These are phyloP conservation scores for Cladophialophora yegresii DNA, from an alignment of 2,329 filamentous ascomycete genomes.

Conservation along the genomic window DNA sequence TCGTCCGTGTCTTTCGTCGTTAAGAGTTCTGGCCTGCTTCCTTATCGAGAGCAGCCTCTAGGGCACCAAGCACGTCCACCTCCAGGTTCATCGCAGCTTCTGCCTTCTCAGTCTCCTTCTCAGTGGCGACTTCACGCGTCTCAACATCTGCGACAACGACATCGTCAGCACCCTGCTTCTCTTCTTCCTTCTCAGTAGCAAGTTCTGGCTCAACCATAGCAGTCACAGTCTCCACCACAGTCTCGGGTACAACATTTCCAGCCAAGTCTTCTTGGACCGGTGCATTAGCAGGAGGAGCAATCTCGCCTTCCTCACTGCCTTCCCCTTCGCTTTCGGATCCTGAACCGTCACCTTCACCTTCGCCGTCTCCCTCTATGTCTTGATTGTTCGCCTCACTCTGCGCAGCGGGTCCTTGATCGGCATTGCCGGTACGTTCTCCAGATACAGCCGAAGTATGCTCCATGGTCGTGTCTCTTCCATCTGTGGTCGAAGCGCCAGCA, in stretches of 20 bases:
- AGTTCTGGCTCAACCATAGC: constrained; percentile 1
- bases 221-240: neutral
- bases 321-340: constrained; percentile 35
- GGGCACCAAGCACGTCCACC: constrained; percentile 26
- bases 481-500: neutral
- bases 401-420: constrained; percentile 7
- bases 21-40: constrained; percentile 7
- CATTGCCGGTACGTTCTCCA: constrained; percentile 2
- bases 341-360: constrained; percentile 1
- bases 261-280: neutral
- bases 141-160: constrained; percentile 6
- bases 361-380: constrained; percentile 19
- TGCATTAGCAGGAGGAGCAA: constrained; percentile 21
- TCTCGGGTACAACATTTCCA: constrained; percentile 5
- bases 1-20: neutral
- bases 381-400: constrained; percentile 14
- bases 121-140: neutral
- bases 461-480: constrained; percentile 15
- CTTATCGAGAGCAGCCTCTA: constrained; percentile 27
- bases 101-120: neutral
- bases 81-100: constrained; percentile 1
- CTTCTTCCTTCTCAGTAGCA: constrained; percentile 3
- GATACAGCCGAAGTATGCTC: constrained; percentile 13
- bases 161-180: constrained; percentile 2
- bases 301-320: constrained; percentile 37